A percentile compares a stretch with the other conserved stretches of the same genome.
These are phyloP conservation scores for Metarhizium anisopliae DNA, from an alignment of 2,329 filamentous ascomycete genomes.

Conservation along the genomic window DNA sequence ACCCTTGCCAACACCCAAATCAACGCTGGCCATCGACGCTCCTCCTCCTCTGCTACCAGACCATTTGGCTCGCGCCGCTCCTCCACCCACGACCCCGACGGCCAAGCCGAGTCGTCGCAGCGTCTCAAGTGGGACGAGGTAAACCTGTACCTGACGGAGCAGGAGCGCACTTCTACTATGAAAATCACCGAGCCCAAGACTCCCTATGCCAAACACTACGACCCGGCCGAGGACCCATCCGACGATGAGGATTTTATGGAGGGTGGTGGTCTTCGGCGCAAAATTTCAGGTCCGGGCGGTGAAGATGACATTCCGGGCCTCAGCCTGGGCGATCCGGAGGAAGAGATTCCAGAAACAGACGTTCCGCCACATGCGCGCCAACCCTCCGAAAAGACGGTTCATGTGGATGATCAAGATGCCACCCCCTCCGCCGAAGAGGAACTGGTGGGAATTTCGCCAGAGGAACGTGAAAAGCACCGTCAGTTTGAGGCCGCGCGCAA, in stretches of 20 bases:
- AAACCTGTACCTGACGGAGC: slow-evolving; percentile 93
- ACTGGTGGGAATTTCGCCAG: slow-evolving; percentile 45
- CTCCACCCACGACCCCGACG: slow-evolving; percentile 42
- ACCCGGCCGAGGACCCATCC: slow-evolving; percentile 78
- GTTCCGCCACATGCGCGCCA: slow-evolving; percentile 26
- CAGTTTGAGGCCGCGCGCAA: slow-evolving; percentile 87
- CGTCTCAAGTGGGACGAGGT: slow-evolving; percentile 98
- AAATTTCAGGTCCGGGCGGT: slow-evolving; percentile 29
- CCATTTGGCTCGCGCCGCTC: slow-evolving; percentile 61
- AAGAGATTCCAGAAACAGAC: slow-evolving; percentile 46
- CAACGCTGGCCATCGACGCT: slow-evolving; percentile 85
- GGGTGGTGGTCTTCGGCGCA: slow-evolving; percentile 18
- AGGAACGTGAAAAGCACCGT: slow-evolving; percentile 84
- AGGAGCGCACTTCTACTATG: slow-evolving; percentile 92
- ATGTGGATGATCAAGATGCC: slow-evolving; percentile 60
- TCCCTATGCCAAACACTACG: slow-evolving; percentile 86
- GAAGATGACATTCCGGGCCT: slow-evolving; percentile 82
- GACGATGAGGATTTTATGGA: slow-evolving; percentile 56
- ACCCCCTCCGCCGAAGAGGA: slow-evolving; percentile 50
- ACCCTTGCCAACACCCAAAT: slow-evolving; percentile 89
- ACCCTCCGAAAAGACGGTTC: slow-evolving; percentile 59
- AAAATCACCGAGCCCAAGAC: slow-evolving; percentile 99
- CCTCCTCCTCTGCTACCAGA: slow-evolving; percentile 63
- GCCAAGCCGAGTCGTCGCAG: slow-evolving; percentile 47
- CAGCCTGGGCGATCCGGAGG: slow-evolving; percentile 87